Evolutionary conservation across 2,329 filamentous ascomycete species (phyloP).

Genomic region (Calcarisporium arbuscula): DNA sequence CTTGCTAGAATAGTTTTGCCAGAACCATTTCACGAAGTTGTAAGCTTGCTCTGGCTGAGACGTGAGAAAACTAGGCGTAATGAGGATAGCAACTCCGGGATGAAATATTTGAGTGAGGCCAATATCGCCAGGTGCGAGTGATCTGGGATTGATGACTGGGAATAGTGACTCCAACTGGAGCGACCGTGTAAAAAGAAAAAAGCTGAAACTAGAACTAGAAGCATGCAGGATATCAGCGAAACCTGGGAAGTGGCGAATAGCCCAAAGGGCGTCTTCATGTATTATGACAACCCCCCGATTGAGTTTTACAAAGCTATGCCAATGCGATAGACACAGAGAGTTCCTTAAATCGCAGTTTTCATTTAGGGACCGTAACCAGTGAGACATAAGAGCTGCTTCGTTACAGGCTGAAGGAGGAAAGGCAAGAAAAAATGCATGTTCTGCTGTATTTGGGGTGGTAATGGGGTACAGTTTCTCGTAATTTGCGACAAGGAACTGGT

Average conservation of each 20-base stretch:
- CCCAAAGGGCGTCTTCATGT: constrained; percentile 34
- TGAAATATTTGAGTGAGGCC: constrained; percentile 23
- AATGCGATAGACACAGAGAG: constrained; percentile 36
- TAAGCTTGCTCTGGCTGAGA: constrained; percentile 28
- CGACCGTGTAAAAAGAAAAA: constrained; percentile 35
- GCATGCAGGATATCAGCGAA: constrained; percentile 26
- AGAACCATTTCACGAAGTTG: constrained; percentile 30
- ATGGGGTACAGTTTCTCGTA: constrained; percentile 23
- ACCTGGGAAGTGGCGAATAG: constrained; percentile 32
- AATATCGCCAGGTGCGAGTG: constrained; percentile 13
- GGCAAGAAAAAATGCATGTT: constrained; percentile 38
- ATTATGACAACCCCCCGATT: constrained; percentile 32
- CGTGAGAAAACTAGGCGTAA: constrained; percentile 36
- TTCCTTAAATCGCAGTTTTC: constrained; percentile 35
- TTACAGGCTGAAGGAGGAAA: constrained; percentile 35
- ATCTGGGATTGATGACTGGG: constrained; percentile 6
- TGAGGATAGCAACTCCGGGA: constrained; percentile 26
- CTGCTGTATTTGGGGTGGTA: constrained; percentile 8
- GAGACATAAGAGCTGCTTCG: constrained; percentile 30
- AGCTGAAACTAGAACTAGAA: constrained; percentile 19
- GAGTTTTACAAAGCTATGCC: constrained; percentile 35
- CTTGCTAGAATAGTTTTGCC: constrained; percentile 13
- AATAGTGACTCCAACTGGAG: constrained; percentile 13
- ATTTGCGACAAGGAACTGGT: constrained; percentile 23
- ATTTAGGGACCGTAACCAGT: constrained; percentile 38